Evolutionary conservation across 345 rosid species (phyloP).

Genomic region (Orychophragmus violaceus): DNA sequence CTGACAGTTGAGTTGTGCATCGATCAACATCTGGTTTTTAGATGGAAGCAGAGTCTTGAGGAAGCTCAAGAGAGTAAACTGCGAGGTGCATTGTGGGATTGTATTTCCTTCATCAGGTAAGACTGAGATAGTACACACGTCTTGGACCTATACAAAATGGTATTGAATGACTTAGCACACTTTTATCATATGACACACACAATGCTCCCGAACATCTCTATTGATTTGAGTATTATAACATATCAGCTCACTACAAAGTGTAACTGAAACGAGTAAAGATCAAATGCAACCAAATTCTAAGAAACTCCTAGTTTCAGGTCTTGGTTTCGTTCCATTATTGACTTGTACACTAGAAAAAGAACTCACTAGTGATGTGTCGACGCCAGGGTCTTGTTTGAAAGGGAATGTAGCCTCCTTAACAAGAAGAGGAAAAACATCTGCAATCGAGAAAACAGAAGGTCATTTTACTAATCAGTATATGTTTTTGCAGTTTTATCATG

Average conservation of each 20-base stretch:
- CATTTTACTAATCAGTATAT: neutral
- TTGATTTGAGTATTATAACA: neutral
- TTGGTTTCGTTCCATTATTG: neutral
- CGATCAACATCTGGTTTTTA: constrained; percentile 48
- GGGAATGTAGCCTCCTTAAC: constrained; percentile 46
- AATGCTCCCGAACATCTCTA: constrained; percentile 39
- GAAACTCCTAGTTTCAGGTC: no score
- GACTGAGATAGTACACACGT: constrained; percentile 55
- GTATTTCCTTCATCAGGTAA: constrained; percentile 52
- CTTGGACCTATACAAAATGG: constrained; percentile 45
- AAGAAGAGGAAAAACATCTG: constrained; percentile 60
- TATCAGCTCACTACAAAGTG: neutral
- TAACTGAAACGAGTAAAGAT: neutral
- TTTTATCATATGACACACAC: constrained; percentile 37
- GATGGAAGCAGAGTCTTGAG: constrained; percentile 58
- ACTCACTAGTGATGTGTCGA: constrained; percentile 46
- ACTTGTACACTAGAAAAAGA: neutral
- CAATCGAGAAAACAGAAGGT: constrained; percentile 1
- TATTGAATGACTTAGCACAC: constrained; percentile 1
- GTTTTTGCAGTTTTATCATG: neutral
- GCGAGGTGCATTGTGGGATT: constrained; percentile 34
- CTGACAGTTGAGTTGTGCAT: constrained; percentile 42
- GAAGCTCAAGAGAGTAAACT: constrained; percentile 55
- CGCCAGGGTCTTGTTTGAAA: constrained; percentile 34
- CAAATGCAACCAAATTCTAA: neutral